Evolutionary conservation across 192 early-diverging fungal genomes (phyloP).

Genomic region (Chytriomyces hyalinus): DNA sequence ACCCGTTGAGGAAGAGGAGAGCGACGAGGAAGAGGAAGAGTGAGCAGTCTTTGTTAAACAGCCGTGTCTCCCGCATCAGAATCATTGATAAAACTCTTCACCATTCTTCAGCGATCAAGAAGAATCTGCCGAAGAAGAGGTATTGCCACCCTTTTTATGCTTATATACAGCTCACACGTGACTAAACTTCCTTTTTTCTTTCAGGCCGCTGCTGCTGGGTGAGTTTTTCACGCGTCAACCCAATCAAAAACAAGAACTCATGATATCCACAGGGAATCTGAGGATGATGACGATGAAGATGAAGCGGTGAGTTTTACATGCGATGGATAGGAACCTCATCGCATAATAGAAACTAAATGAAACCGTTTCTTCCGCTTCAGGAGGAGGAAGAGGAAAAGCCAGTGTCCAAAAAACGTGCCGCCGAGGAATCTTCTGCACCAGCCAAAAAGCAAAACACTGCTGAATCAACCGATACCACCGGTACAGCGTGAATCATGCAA

Average conservation of each 20-base stretch:
- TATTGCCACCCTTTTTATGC: not conserved
- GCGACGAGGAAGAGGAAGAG: constrained; percentile 1
- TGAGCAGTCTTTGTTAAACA: not conserved
- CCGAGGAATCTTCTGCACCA: not conserved
- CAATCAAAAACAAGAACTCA: not conserved
- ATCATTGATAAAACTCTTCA: not conserved
- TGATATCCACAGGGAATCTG: not conserved
- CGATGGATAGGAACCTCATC: not conserved
- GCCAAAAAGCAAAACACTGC: constrained; percentile 14
- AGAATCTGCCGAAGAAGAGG: constrained; percentile 20
- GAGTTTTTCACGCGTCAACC: too few relatives aligned
- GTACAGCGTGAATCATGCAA: not conserved
- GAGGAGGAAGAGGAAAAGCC: constrained; percentile 51
- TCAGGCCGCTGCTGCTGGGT: too few relatives aligned
- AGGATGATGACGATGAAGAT: constrained; percentile 7
- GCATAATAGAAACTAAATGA: not conserved
- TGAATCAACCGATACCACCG: not conserved
- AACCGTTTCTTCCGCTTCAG: not conserved
- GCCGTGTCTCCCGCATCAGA: not conserved
- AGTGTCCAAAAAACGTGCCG: constrained; percentile 42
- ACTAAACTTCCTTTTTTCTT: not conserved
- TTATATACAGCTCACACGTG: too few relatives aligned
- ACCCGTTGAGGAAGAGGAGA: constrained; percentile 6
- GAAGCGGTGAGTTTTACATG: not conserved
- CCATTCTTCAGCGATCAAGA: constrained; percentile 4